A percentile compares a stretch with the other conserved stretches of the same genome.
phyloP scores from a whole-genome alignment of 164 flowering plant genomes.

The Paratinospora sagittata region DNA sequence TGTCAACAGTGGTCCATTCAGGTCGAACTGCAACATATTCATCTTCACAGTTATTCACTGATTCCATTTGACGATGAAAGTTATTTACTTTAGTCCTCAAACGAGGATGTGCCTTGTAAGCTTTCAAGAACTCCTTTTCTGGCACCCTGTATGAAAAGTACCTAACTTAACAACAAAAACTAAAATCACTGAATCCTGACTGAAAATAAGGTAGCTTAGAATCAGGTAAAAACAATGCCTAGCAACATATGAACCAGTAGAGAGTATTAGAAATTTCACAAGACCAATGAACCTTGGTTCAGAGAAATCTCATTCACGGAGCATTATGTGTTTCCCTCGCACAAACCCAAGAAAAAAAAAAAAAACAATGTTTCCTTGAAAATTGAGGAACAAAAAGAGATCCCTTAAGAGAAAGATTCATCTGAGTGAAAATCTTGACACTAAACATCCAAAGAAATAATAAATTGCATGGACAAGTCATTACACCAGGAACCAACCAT shows the following conservation, averaged over 20 bases:
- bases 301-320: background rate
- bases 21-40: constrained; percentile 87
- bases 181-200: background rate
- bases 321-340: too few relatives aligned
- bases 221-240: background rate
- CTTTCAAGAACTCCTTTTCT: constrained; percentile 83
- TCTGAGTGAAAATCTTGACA: background rate
- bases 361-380: background rate
- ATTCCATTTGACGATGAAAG: constrained; percentile 65
- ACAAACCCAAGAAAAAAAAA: too few relatives aligned
- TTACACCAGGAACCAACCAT: constrained; percentile 49
- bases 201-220: background rate
- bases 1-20: constrained; percentile 97
- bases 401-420: background rate
- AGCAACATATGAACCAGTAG: too few relatives aligned
- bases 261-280: too few relatives aligned
- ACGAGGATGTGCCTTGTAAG: constrained; percentile 80
- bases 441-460: background rate
- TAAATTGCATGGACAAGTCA: background rate
- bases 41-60: constrained; percentile 60
- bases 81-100: constrained; percentile 77
- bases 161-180: background rate
- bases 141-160: constrained; percentile 57
- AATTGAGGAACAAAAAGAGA: background rate
- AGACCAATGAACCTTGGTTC: background rate